Percentiles rank a stretch among this genome's conserved stretches.
Evolutionary conservation across 495 filamentous ascomycete species (phyloP).

Genomic region (Tuber brumale): DNA sequence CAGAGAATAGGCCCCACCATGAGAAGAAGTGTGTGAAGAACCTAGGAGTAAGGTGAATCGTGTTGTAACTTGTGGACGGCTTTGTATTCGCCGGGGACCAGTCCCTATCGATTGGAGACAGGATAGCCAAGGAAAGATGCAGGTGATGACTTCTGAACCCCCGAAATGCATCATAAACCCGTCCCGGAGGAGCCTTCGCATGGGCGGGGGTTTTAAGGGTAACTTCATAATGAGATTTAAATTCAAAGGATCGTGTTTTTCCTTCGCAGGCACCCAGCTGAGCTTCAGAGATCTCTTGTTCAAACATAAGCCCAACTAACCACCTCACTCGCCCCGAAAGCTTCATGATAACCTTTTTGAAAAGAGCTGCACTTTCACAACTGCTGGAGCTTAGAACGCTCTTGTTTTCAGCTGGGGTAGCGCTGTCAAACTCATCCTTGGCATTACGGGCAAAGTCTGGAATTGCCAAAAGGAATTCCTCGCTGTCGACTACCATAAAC

Average conservation of each 20-base stretch:
- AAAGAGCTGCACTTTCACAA: conserved; percentile 66
- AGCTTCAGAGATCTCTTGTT: conserved; percentile 57
- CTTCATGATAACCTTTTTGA: conserved; percentile 98
- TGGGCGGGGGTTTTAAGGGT: conserved; percentile 71
- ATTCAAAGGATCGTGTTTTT: conserved; percentile 66
- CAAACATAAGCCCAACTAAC: conserved; percentile 85
- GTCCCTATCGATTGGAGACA: conserved; percentile 70
- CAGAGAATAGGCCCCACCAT: conserved; percentile 96
- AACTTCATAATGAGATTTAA: conserved; percentile 88
- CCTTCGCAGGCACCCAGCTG: conserved; percentile 41
- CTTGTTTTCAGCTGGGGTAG: conserved; percentile 55
- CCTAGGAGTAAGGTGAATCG: conserved; percentile 82
- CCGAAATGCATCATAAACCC: conserved; percentile 80
- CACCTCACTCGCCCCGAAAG: conserved; percentile 89
- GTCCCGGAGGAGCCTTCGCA: conserved; percentile 52
- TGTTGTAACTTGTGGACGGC: conserved; percentile 83
- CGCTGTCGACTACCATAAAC: conserved; percentile 93
- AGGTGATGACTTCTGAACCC: conserved; percentile 95
- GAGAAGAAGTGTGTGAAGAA: conserved; percentile 98
- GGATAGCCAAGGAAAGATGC: conserved; percentile 82
- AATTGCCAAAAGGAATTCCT: conserved; percentile 86
- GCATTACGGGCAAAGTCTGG: conserved; percentile 89
- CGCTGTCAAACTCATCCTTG: conserved; percentile 55
- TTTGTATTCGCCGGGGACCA: conserved; percentile 68
- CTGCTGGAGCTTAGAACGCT: conserved; percentile 58